Conservation (phyloP, 352 stramenopile species). For the Globisporangium polare region DNA sequence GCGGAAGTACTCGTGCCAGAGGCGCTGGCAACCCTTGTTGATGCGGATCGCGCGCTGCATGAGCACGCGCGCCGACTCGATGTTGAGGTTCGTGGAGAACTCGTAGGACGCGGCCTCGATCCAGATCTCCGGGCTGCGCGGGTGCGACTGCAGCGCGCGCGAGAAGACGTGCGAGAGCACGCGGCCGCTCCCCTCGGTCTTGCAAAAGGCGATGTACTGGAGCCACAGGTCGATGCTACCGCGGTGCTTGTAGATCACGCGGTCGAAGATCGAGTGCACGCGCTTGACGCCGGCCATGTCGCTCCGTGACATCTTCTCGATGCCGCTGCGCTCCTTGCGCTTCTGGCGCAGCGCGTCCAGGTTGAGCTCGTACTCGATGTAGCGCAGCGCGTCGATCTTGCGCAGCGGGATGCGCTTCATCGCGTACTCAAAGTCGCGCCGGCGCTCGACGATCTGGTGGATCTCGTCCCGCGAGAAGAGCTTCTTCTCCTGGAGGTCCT, state of each 20-base stretch:
- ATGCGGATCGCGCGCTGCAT: conserved; percentile 92
- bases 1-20: conserved; percentile 91
- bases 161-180: conserved; percentile 81
- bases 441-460: conserved; percentile 86
- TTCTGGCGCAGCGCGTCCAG: conserved; percentile 84
- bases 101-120: conserved; percentile 90
- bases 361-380: conserved; percentile 93
- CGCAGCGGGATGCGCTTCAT: conserved; percentile 85
- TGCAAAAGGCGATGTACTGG: conserved; percentile 88
- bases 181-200: conserved; percentile 60
- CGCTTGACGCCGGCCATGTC: conserved; percentile 68
- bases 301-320: conserved; percentile 68
- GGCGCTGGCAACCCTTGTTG: conserved; percentile 71
- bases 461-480: conserved; percentile 88
- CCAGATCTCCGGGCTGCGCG: conserved; percentile 83
- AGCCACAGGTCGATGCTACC: conserved; percentile 89
- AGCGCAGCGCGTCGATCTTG: conserved; percentile 91
- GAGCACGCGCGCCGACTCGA: conserved; percentile 85
- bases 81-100: conserved; percentile 82
- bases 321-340: conserved; percentile 69
- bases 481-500: conserved; percentile 87
- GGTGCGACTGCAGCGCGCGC: conserved; percentile 82
- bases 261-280: conserved; percentile 86
- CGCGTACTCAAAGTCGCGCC: conserved; percentile 91
- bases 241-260: conserved; percentile 83